Conservation (phyloP, 2,329 filamentous ascomycete species). For the Penicillium sp. region DNA sequence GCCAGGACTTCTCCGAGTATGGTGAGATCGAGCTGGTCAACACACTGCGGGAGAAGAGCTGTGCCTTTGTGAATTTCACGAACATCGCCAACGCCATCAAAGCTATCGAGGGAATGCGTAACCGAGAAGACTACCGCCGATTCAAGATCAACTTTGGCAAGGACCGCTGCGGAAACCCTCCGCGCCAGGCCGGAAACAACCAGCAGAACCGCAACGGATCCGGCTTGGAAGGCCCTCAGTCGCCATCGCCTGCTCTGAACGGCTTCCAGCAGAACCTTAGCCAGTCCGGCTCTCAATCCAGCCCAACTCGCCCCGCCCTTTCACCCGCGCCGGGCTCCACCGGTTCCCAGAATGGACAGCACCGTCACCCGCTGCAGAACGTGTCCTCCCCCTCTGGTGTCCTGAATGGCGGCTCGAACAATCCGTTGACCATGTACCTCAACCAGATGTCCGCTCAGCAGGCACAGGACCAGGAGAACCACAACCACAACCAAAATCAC, state of each 20-base stretch:
- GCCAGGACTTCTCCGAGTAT: conserved; percentile 95
- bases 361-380: conserved; percentile 56
- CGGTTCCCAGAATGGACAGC: conserved; percentile 53
- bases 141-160: conserved; percentile 99
- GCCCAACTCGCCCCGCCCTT: conserved; percentile 55
- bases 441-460: conserved; percentile 63
- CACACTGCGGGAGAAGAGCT: conserved; percentile 95
- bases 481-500: conserved; percentile 34
- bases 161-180: conserved; percentile 94
- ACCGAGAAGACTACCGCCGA: conserved; percentile 92
- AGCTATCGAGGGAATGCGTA: conserved; percentile 91
- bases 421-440: conserved; percentile 89
- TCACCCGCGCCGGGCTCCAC: conserved; percentile 54
- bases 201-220: conserved; percentile 62
- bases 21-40: conserved; percentile 98
- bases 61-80: conserved; percentile 98
- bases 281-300: conserved; percentile 56
- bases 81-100: conserved; percentile 99
- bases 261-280: conserved; percentile 54
- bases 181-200: conserved; percentile 68
- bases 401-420: conserved; percentile 74
- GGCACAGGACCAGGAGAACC: conserved; percentile 64
- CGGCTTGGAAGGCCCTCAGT: conserved; percentile 52
- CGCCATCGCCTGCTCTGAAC: conserved; percentile 54
- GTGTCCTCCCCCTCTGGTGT: conserved; percentile 62